Percentiles rank a stretch among this genome's conserved stretches.
These are phyloP conservation scores for Periconia sp. DNA, from an alignment of 2,329 filamentous ascomycete genomes.

Conservation along the genomic window DNA sequence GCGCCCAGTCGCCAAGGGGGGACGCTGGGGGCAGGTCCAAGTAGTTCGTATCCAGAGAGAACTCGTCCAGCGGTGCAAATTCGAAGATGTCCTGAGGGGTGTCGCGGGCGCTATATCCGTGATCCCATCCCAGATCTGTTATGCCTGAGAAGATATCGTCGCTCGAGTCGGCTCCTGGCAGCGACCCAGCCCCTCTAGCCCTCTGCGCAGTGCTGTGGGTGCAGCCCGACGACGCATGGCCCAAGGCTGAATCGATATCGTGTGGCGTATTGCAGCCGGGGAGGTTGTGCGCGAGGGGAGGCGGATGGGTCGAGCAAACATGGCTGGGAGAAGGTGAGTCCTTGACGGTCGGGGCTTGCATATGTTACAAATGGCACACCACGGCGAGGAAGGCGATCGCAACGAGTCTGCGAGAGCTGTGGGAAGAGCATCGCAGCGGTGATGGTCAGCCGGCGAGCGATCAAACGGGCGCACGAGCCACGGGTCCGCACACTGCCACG, in stretches of 20 bases:
- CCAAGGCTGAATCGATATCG: conserved; percentile 3
- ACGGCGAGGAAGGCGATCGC: not conserved
- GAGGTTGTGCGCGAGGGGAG: not conserved
- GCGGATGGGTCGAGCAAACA: not conserved
- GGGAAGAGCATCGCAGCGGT: not conserved
- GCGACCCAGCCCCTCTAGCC: not conserved
- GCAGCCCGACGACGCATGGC: not conserved
- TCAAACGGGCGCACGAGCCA: not conserved
- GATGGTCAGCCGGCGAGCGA: not conserved
- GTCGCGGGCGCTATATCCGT: not conserved
- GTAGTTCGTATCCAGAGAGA: conserved; percentile 2
- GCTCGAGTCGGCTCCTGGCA: not conserved
- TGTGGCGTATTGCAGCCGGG: conserved; percentile 1
- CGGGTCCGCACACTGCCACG: conserved; percentile 5
- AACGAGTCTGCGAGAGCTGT: not conserved
- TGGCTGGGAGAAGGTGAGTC: not conserved
- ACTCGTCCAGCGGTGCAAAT: not conserved
- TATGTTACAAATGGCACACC: not conserved
- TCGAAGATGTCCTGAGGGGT: not conserved
- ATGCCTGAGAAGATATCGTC: conserved; percentile 1
- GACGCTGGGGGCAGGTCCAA: not conserved
- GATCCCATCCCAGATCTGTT: conserved; percentile 2
- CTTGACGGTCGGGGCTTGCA: not conserved
- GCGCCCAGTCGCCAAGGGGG: not conserved
- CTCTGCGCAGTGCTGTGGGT: not conserved